These are phyloP conservation scores for Plicaturopsis crispa DNA, from an alignment of 768 basidiomycete genomes.

Conservation along the genomic window DNA sequence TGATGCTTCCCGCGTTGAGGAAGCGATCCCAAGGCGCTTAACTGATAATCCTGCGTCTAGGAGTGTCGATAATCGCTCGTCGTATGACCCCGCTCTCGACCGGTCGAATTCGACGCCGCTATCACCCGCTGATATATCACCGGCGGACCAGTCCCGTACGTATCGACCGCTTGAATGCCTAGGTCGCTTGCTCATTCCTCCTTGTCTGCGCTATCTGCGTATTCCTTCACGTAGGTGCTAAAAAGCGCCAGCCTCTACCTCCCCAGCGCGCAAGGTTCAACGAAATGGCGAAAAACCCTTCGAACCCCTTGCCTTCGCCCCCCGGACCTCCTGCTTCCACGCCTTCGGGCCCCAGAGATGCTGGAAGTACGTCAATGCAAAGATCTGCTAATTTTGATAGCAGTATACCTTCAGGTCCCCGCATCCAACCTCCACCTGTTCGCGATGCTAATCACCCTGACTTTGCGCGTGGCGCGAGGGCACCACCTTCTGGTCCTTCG, in stretches of 20 bases:
- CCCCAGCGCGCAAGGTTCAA: constrained; percentile 24
- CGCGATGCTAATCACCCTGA: constrained; percentile 1
- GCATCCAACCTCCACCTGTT: constrained; percentile 5
- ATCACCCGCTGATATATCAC: too few species aligned
- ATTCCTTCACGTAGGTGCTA: constrained; percentile 14
- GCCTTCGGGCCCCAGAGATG: constrained; percentile 10
- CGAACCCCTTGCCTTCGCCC: constrained; percentile 8
- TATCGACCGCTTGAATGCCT: too few species aligned
- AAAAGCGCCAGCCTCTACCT: constrained; percentile 29
- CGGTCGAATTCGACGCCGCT: too few species aligned
- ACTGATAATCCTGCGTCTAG: too few species aligned
- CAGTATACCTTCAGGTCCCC: constrained; percentile 9
- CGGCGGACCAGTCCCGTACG: constrained; percentile 28
- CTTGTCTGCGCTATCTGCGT: constrained; percentile 20
- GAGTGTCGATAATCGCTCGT: too few species aligned
- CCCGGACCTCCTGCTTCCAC: constrained; percentile 9
- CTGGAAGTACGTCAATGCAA: neutral
- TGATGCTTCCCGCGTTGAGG: neutral
- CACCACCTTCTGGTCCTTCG: constrained; percentile 5
- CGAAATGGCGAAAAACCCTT: constrained; percentile 11
- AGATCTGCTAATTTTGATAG: neutral
- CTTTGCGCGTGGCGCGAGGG: constrained; percentile 3
- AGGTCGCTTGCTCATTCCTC: constrained; percentile 18
- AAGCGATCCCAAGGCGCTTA: neutral
- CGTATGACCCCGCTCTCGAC: too few species aligned